Percentiles rank a stretch among this genome's conserved stretches.
These are phyloP conservation scores for Syncephalastrum sp. DNA, from an alignment of 371 early-diverging fungal species.

Conservation along the genomic window DNA sequence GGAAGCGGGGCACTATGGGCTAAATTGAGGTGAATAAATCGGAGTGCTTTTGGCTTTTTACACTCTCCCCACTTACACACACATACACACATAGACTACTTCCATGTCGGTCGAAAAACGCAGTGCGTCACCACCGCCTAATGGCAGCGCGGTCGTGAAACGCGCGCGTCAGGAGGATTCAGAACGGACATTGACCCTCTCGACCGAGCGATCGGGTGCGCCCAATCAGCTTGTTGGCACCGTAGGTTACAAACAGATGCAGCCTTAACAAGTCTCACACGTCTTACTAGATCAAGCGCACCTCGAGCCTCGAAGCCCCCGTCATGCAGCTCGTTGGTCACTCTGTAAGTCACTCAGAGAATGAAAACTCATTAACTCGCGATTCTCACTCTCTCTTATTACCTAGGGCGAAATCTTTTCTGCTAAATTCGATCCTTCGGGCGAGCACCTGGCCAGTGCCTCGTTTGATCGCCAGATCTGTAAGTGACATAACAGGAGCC, in stretches of 20 bases:
- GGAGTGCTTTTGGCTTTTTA: too few species aligned
- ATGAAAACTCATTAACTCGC: slow-evolving; percentile 8
- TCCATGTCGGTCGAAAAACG: slow-evolving; percentile 45
- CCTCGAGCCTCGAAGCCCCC: slow-evolving; percentile 84
- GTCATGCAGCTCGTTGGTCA: slow-evolving; percentile 89
- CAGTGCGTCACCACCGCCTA: slow-evolving; percentile 41
- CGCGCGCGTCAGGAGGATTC: slow-evolving; percentile 47
- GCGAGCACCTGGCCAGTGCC: slow-evolving; percentile 83
- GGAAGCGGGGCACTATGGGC: too few species aligned
- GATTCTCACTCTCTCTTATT: slow-evolving; percentile 15
- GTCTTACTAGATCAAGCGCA: slow-evolving; percentile 65
- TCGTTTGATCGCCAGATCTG: slow-evolving; percentile 81
- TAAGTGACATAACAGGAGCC: slow-evolving; percentile 34
- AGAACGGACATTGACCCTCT: slow-evolving; percentile 46
- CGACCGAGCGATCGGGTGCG: slow-evolving; percentile 49
- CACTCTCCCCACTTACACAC: too few species aligned
- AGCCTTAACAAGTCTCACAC: neutral
- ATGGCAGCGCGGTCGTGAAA: slow-evolving; percentile 54
- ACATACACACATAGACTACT: too few species aligned
- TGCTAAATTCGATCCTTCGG: slow-evolving; percentile 83
- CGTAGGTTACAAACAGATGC: slow-evolving; percentile 34
- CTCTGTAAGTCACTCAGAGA: slow-evolving; percentile 33
- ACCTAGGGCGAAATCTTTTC: slow-evolving; percentile 83
- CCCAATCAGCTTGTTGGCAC: slow-evolving; percentile 62
- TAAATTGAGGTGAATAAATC: too few species aligned